Percentiles rank a stretch among this genome's conserved stretches.
These are phyloP conservation scores for Daldinia vernicosa DNA, from an alignment of 495 filamentous ascomycete genomes.

Conservation along the genomic window DNA sequence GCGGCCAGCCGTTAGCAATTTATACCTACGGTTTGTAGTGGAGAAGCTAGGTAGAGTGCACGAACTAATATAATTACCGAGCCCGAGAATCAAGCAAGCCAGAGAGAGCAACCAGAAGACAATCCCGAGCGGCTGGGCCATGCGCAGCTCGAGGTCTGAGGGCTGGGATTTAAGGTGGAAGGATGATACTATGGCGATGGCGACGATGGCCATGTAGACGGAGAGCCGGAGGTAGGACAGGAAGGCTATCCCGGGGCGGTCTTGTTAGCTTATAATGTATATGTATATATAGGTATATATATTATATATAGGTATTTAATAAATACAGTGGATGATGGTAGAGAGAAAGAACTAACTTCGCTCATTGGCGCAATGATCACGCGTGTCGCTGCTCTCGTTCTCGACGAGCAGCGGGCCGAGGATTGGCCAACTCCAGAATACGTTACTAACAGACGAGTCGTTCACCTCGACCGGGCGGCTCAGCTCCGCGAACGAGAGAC, in stretches of 20 bases:
- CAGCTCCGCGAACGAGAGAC: constrained; percentile 23
- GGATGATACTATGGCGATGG: constrained; percentile 87
- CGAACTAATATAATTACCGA: constrained; percentile 82
- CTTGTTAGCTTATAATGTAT: no score
- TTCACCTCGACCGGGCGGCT: constrained; percentile 35
- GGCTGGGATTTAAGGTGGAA: constrained; percentile 87
- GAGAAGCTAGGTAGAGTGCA: constrained; percentile 1
- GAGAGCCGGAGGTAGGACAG: constrained; percentile 93
- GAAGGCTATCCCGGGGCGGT: constrained; percentile 61
- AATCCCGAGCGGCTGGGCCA: constrained; percentile 85
- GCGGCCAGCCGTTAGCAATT: background rate
- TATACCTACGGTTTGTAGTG: background rate
- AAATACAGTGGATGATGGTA: background rate
- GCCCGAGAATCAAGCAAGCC: constrained; percentile 75
- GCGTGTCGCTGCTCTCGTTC: constrained; percentile 86
- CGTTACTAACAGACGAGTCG: constrained; percentile 43
- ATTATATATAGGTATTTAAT: no score
- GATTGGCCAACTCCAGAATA: constrained; percentile 74
- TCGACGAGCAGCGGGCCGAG: constrained; percentile 86
- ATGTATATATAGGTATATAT: no score
- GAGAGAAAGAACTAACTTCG: constrained; percentile 64
- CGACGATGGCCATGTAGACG: constrained; percentile 89
- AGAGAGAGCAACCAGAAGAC: constrained; percentile 88
- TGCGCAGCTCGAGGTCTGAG: constrained; percentile 70
- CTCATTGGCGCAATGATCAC: constrained; percentile 83